Evolutionary conservation across 2,329 filamentous ascomycete species (phyloP), one percentile per base, ranked within the genome.

Genomic region (Passalora sequoiae): DNA sequence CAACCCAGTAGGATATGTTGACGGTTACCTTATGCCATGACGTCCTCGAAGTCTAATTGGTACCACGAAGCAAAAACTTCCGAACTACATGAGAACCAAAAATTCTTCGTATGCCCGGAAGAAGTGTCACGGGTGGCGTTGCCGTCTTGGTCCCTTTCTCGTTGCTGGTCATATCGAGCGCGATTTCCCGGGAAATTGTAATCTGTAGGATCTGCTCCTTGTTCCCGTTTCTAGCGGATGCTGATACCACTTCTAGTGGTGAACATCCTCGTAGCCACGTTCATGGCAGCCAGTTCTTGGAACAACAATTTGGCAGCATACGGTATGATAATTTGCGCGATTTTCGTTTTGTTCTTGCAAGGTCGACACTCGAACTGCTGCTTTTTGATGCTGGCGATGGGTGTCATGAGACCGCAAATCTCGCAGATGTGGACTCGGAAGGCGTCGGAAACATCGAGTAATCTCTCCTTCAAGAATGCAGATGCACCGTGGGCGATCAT

Each of bases 401-500:
- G 92, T 29, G 91, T 98, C 92, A 98, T 98, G 58, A 98, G 76
- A 59, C 92, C 92, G 67, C 92, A 98, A 61, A 97, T 94, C 69
- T 98, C 92, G 72, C 92, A 98, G 61, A 98, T 85, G 69, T 98
- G 92, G 47, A 98, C 92, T 67, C 89, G 79, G 78, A 97, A 98
- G 27, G 92, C 91, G 72, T 98, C 92, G 40, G 88, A 95, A 38
- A 98, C 92, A 66, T 97, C 91, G 61, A 98, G 96, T 46, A 98
- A 71, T 60, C 92, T 81, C 74, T 98, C 92, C 72, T 98, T 98
- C 63, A 98, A 71, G 78, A 98, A 98, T 1, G 89, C 84, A 42
- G 88, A 91, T 3, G 94, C 92, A 64, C 92, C 92, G 66, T 98
- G 94, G n/a, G 94, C 89, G 73, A 98, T 98, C 92, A 98, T 98